Evolutionary conservation across 2,329 filamentous ascomycete species (phyloP).

Genomic region (Fusarium euwallaceae): DNA sequence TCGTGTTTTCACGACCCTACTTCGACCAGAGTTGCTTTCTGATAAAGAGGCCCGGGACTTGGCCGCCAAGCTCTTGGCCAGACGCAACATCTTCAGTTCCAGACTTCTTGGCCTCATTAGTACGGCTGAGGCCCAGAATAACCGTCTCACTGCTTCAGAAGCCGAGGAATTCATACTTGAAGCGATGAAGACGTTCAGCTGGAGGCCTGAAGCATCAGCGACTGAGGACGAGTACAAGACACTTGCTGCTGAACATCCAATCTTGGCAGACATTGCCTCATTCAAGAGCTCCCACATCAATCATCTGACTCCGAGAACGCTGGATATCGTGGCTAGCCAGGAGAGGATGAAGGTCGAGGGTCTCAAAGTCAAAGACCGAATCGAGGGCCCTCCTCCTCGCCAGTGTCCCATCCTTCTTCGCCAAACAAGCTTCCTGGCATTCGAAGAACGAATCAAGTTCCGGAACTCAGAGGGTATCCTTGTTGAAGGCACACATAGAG

Average conservation of each 20-base stretch:
- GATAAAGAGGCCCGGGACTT: conserved; percentile 48
- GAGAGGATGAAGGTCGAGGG: conserved; percentile 55
- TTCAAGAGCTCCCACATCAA: conserved; percentile 64
- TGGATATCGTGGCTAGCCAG: conserved; percentile 63
- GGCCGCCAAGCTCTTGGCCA: conserved; percentile 51
- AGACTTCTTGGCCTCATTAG: conserved; percentile 55
- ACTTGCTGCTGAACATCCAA: conserved; percentile 59
- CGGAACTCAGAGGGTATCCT: conserved; percentile 33
- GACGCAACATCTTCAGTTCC: conserved; percentile 58
- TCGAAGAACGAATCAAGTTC: conserved; percentile 63
- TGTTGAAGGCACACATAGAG: conserved; percentile 58
- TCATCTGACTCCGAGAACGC: conserved; percentile 64
- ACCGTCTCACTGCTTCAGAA: conserved; percentile 47
- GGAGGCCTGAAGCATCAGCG: conserved; percentile 58
- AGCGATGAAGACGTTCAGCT: conserved; percentile 61
- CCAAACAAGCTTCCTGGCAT: conserved; percentile 66
- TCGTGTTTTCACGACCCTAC: conserved; percentile 53
- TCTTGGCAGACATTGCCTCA: conserved; percentile 62
- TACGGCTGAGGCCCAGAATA: conserved; percentile 48
- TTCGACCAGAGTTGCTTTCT: conserved; percentile 57
- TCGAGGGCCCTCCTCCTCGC: conserved; percentile 64
- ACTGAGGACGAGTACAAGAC: conserved; percentile 56
- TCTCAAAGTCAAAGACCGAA: conserved; percentile 61
- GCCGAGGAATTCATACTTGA: conserved; percentile 56
- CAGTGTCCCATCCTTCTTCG: conserved; percentile 61